phyloP scores from a whole-genome alignment of 1,284 basidiomycete genomes.

The Trichosporon sp. region DNA sequence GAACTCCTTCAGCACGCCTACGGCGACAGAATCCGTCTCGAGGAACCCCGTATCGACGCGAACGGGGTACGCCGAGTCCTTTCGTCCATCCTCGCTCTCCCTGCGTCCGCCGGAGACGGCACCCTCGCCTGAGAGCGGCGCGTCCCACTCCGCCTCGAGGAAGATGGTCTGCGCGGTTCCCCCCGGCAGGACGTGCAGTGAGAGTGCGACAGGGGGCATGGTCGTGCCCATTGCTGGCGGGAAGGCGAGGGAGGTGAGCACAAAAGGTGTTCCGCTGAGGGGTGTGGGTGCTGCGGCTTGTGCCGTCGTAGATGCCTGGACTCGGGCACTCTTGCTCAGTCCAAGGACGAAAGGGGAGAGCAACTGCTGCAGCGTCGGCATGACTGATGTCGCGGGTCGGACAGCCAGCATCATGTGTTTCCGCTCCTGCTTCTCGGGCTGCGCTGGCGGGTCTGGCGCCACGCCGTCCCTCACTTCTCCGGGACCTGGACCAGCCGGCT shows the following conservation, averaged over 20 bases:
- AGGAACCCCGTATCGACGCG: background rate
- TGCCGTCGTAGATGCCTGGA: conserved; percentile 45
- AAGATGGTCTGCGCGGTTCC: conserved; percentile 41
- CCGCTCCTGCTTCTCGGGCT: background rate
- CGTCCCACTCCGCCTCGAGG: conserved; percentile 47
- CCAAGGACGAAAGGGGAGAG: conserved; percentile 51
- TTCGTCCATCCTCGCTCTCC: background rate
- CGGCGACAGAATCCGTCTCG: conserved; percentile 10
- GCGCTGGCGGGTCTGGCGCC: background rate
- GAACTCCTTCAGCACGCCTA: conserved; percentile 37
- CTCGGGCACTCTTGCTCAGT: conserved; percentile 47
- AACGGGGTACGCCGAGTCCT: background rate
- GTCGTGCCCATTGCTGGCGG: conserved; percentile 29
- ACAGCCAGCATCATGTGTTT: conserved; percentile 35
- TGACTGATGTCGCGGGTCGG: conserved; percentile 38
- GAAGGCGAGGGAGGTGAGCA: conserved; percentile 42
- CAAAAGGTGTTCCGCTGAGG: conserved; percentile 41
- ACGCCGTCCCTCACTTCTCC: background rate
- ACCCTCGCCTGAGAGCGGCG: conserved; percentile 14
- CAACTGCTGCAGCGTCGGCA: conserved; percentile 48
- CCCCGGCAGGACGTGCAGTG: conserved; percentile 43
- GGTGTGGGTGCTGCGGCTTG: conserved; percentile 42
- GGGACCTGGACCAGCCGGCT: background rate
- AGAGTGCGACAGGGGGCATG: conserved; percentile 36
- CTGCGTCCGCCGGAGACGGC: background rate